Evolutionary conservation across 768 basidiomycete genomes (phyloP), one percentile per base, ranked within the genome.

Genomic region (Sporobolomyces roseus): DNA sequence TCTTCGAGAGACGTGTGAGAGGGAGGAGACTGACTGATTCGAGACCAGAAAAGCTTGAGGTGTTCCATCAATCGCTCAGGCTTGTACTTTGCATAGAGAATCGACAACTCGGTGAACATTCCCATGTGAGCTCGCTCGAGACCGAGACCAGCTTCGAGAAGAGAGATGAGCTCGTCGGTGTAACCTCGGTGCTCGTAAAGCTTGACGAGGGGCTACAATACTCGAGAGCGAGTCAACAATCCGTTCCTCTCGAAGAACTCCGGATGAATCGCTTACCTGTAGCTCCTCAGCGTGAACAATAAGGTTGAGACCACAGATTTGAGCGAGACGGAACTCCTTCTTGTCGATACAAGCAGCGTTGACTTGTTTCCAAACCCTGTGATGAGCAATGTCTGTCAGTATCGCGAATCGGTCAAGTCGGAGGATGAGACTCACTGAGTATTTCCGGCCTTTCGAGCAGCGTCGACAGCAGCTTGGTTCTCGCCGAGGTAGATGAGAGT

Each of bases 341-440:
- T 98, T 98, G 82, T 96, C 94, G 65, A 99, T 88, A 80, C 96
- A 99, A 46, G 96, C 96, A 29, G 92, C 89, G 74, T 98, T 94
- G 58, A 99, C 96, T 78, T 98, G 96, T 80, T 97, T 98, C 96
- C 96, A 99, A n/a, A 98, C 96, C 81, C 90, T 91, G 64, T 21
- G 21, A 25, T n/a, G 62, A 0, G 12, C 16, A 10, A 23, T 13
- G 21, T 46, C 13, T 13, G 45, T 13, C 14, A 14, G 25, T 17
- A 17, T 12, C 54, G 25, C n/a, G 5, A 27, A 10, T 32, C 32
- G 25, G 30, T 51, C 32, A 61, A 68, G 13, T 13, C 33, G 43
- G 30, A 49, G 25, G 38, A 17, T 23, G 23, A 8, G n/a, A 82
- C 88, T 75, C 72, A 91, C 91, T 98, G 94, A 8, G 96, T 99